Percentiles rank a stretch among this genome's conserved stretches.
Evolutionary conservation across 78 protist genomes (phyloP).

Genomic region (Planoprotostelium fungivorum): DNA sequence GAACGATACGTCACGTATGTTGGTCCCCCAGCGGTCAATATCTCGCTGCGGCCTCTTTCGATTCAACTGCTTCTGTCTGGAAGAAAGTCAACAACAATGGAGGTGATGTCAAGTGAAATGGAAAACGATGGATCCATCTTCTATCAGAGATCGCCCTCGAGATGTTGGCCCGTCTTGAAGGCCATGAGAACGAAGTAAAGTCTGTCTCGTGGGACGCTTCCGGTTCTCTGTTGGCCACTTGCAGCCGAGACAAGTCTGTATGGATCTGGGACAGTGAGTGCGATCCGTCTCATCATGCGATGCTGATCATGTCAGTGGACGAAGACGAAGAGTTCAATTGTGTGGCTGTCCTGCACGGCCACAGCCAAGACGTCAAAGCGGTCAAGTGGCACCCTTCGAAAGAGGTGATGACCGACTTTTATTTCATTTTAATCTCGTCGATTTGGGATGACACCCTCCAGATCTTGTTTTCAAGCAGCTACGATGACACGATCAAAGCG

Average conservation of each 20-base stretch:
- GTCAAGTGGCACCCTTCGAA: conserved; percentile 82
- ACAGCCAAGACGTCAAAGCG: conserved; percentile 88
- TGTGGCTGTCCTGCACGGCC: conserved; percentile 79
- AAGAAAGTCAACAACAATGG: conserved; percentile 9
- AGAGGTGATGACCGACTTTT: conserved; percentile 18
- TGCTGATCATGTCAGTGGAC: conserved; percentile 17
- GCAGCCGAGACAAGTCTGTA: conserved; percentile 90
- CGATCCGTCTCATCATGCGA: not conserved
- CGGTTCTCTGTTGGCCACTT: conserved; percentile 88
- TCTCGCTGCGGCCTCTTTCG: conserved; percentile 80
- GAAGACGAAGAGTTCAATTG: conserved; percentile 84
- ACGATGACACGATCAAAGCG: conserved; percentile 85
- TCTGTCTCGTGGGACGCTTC: conserved; percentile 73
- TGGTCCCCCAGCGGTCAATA: conserved; percentile 76
- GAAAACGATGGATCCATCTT: not conserved
- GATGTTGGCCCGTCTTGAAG: conserved; percentile 80
- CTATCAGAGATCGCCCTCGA: conserved; percentile 14
- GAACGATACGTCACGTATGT: conserved; percentile 74
- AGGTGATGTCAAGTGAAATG: not conserved
- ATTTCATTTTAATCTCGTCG: not conserved
- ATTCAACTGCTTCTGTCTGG: conserved; percentile 70
- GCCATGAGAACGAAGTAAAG: conserved; percentile 94
- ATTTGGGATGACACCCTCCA: not conserved
- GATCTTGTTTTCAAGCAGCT: conserved; percentile 60
- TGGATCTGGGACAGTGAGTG: conserved; percentile 89